Base-by-base conservation (phyloP, 2,329 filamentous ascomycete species). In the Pseudogymnoascus sp. region DNA sequence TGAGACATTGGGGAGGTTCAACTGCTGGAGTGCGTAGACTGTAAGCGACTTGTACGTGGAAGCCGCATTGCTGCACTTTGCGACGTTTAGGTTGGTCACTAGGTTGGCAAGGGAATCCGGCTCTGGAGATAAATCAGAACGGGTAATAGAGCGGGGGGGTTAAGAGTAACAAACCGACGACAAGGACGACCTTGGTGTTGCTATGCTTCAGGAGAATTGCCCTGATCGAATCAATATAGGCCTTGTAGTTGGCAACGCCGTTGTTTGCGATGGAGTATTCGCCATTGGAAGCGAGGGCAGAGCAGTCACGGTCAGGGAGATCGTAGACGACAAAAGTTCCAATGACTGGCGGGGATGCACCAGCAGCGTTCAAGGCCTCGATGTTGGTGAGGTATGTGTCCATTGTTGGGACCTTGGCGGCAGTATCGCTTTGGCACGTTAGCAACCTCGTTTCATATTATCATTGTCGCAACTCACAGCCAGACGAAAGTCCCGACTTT, bases 91-190 rank as follows among this genome's bases (percentile, higher is more conserved):
- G 73, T 86, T 86, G 69, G 84, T 86, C 41, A 86, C 79, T 66
- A 86, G 72, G 72, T 86, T 87, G 61, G 81, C 82, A 39, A 86
- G 75, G 59, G 79, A 84, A 72, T 86, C 83, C 57, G 84, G 84
- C 70, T 87, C 83, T 69, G 67, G 66, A 9, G 1, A 4, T 18
- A 41, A 34, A 22, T 38, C 64, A 65, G 59, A 28, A n/a, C 7
- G 20, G 41, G 35, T 28, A 22, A 11, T 18, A 41, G 5, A 34
- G 14, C n/a, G 6, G 18, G 7, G 8, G 20, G 32, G 20, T 6
- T 35, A 35, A 4, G 12, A 2, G 28, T 16, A 4, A 64, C 72
- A 62, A 62, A 79, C 78, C 79, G 58, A 82, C 76, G 54, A 81
- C 72, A 11, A 82, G 70, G 39, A 79, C 78, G 59, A 68, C 63